phyloP scores from a whole-genome alignment of 495 filamentous ascomycete species.

The Penicillium angulare region DNA sequence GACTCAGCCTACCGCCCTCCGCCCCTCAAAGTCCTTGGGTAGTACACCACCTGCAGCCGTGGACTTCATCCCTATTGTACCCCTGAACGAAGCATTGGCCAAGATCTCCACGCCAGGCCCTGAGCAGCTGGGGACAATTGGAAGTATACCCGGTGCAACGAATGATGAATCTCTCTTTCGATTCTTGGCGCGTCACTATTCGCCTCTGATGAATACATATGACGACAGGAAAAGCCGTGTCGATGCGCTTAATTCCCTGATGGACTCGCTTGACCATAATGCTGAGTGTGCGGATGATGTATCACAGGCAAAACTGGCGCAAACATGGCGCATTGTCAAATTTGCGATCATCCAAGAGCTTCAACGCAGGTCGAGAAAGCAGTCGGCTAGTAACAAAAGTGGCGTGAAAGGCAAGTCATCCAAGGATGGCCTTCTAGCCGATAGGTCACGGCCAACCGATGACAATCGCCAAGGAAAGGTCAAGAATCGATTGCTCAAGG shows the following conservation, averaged over 20 bases:
- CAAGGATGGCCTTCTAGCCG: slow-evolving; percentile 30
- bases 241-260: slow-evolving; percentile 45
- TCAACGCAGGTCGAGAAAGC: slow-evolving; percentile 54
- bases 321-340: slow-evolving; percentile 72
- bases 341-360: slow-evolving; percentile 62
- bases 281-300: slow-evolving; percentile 59
- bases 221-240: slow-evolving; percentile 23
- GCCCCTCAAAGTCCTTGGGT: slow-evolving; percentile 42
- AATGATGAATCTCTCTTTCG: slow-evolving; percentile 52
- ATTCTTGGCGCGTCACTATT: slow-evolving; percentile 60
- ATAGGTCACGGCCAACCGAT: slow-evolving; percentile 26
- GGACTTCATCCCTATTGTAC: slow-evolving; percentile 49
- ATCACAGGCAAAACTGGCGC: slow-evolving; percentile 61
- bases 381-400: slow-evolving; percentile 32
- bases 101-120: slow-evolving; percentile 50
- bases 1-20: slow-evolving; percentile 28
- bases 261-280: slow-evolving; percentile 58
- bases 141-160: slow-evolving; percentile 54
- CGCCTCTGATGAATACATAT: slow-evolving; percentile 34
- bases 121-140: slow-evolving; percentile 61
- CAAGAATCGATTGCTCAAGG: slow-evolving; percentile 45
- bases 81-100: slow-evolving; percentile 61
- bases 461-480: slow-evolving; percentile 40
- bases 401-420: slow-evolving; percentile 29
- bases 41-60: slow-evolving; percentile 57